These are phyloP conservation scores for Dothidotthia symphoricarpi DNA, from an alignment of 2,329 filamentous ascomycete species.

Conservation along the genomic window DNA sequence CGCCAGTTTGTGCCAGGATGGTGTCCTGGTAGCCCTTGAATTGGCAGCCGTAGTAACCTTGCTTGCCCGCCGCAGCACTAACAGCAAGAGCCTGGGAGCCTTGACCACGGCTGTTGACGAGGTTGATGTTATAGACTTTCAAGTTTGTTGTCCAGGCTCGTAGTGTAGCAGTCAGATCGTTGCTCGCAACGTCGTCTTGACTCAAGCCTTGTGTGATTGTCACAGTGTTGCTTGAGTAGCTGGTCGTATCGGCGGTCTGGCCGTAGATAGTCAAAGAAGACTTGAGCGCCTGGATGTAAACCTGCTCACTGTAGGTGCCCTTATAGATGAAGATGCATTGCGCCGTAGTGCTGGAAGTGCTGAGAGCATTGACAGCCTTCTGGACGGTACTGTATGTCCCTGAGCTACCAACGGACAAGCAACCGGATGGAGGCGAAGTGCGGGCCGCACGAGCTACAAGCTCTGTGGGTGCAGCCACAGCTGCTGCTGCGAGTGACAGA, in stretches of 20 bases:
- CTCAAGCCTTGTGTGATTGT: conserved; percentile 52
- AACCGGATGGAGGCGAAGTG: conserved; percentile 51
- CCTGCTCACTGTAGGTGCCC: conserved; percentile 62
- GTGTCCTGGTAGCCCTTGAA: conserved; percentile 61
- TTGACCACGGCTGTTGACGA: conserved; percentile 46
- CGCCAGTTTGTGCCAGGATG: conserved; percentile 45
- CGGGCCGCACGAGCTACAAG: conserved; percentile 32
- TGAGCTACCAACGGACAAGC: conserved; percentile 49
- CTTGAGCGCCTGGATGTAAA: conserved; percentile 51
- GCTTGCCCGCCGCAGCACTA: conserved; percentile 50
- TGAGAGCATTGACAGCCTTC: conserved; percentile 58
- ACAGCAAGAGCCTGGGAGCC: conserved; percentile 56
- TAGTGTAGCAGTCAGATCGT: conserved; percentile 57
- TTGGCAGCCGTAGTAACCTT: conserved; percentile 58
- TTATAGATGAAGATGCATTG: conserved; percentile 63
- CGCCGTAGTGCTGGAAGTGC: conserved; percentile 49
- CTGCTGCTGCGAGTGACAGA: conserved; percentile 20
- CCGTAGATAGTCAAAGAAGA: conserved; percentile 59
- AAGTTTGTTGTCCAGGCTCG: conserved; percentile 52
- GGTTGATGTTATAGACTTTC: conserved; percentile 63
- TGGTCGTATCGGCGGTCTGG: conserved; percentile 52
- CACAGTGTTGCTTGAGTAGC: conserved; percentile 58
- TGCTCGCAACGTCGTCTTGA: conserved; percentile 49
- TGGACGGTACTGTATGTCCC: conserved; percentile 53
- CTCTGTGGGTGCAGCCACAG: conserved; percentile 21